Conservation (phyloP, 2,329 filamentous ascomycete species). For the Trichoderma koningii region DNA sequence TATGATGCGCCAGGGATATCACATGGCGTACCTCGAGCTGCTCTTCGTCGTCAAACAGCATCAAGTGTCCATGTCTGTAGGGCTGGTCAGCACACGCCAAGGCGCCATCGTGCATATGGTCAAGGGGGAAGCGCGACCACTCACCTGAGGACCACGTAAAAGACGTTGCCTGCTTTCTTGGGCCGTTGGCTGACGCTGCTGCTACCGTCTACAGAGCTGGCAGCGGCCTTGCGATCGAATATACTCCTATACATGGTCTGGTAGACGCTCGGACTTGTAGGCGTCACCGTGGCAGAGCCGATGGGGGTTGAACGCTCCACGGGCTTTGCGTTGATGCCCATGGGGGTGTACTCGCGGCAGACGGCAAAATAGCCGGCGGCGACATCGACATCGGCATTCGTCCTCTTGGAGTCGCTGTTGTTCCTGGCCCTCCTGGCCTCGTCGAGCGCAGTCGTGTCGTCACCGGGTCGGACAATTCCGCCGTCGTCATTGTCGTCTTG, state of each 20-base stretch:
- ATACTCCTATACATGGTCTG: slow-evolving; percentile 97
- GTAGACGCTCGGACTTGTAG: slow-evolving; percentile 90
- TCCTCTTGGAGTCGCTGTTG: slow-evolving; percentile 52
- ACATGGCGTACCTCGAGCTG: slow-evolving; percentile 96
- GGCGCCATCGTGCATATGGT: neutral
- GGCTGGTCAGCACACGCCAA: neutral
- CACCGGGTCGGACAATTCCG: slow-evolving; percentile 58
- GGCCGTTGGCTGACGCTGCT: slow-evolving; percentile 55
- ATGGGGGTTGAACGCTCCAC: slow-evolving; percentile 82
- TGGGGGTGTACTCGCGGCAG: slow-evolving; percentile 86
- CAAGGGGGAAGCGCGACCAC: slow-evolving; percentile 30
- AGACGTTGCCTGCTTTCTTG: slow-evolving; percentile 78
- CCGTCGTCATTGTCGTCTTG: slow-evolving; percentile 36
- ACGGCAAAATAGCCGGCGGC: slow-evolving; percentile 95
- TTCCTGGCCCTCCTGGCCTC: slow-evolving; percentile 62
- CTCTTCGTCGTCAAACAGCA: slow-evolving; percentile 95
- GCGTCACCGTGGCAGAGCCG: slow-evolving; percentile 70
- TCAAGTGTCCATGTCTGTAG: slow-evolving; percentile 84
- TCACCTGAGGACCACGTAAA: slow-evolving; percentile 87
- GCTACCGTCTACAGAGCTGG: slow-evolving; percentile 52
- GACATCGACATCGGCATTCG: slow-evolving; percentile 69
- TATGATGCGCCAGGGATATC: slow-evolving; percentile 86
- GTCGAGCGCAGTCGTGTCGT: slow-evolving; percentile 66
- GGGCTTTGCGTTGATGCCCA: slow-evolving; percentile 88
- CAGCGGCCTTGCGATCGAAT: slow-evolving; percentile 73